phyloP scores from a whole-genome alignment of 2,329 filamentous ascomycete species.

The Pyrenochaeta sp. region DNA sequence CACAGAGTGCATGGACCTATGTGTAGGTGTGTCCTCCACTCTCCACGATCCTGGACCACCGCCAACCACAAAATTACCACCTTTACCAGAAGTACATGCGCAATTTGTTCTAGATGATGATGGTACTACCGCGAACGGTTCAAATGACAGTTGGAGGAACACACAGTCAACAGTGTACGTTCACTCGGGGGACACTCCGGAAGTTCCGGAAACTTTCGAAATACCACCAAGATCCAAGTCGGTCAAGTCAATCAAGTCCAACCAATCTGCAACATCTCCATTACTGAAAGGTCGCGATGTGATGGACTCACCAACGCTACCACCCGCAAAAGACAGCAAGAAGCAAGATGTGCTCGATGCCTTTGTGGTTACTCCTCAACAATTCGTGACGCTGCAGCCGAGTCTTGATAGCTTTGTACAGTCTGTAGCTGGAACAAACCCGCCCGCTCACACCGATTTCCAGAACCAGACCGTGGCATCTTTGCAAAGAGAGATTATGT shows the following conservation, averaged over 20 bases:
- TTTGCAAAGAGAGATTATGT: slow-evolving; percentile 77
- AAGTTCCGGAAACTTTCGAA: slow-evolving; percentile 29
- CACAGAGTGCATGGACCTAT: slow-evolving; percentile 79
- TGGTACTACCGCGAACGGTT: slow-evolving; percentile 39
- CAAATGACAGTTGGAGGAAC: slow-evolving; percentile 61
- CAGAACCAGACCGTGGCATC: slow-evolving; percentile 49
- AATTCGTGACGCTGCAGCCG: slow-evolving; percentile 29
- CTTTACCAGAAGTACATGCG: slow-evolving; percentile 44
- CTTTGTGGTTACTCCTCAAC: slow-evolving; percentile 29
- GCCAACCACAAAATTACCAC: slow-evolving; percentile 57
- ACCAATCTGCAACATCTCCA: slow-evolving; percentile 54
- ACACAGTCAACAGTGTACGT: slow-evolving; percentile 61
- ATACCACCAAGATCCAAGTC: slow-evolving; percentile 30
- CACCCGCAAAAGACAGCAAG: slow-evolving; percentile 53
- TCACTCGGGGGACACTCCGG: slow-evolving; percentile 30
- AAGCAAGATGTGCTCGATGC: slow-evolving; percentile 32
- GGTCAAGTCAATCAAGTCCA: slow-evolving; percentile 55
- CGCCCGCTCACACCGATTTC: slow-evolving; percentile 39
- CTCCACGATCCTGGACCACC: slow-evolving; percentile 58
- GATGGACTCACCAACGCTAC: slow-evolving; percentile 70
- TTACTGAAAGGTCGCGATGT: slow-evolving; percentile 53
- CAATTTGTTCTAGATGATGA: slow-evolving; percentile 46
- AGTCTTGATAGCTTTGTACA: slow-evolving; percentile 48
- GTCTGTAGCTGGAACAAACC: slow-evolving; percentile 28
- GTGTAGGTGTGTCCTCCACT: slow-evolving; percentile 53